These are phyloP conservation scores for Hygrocybe coccinea DNA, from an alignment of 768 basidiomycete species.

Conservation along the genomic window DNA sequence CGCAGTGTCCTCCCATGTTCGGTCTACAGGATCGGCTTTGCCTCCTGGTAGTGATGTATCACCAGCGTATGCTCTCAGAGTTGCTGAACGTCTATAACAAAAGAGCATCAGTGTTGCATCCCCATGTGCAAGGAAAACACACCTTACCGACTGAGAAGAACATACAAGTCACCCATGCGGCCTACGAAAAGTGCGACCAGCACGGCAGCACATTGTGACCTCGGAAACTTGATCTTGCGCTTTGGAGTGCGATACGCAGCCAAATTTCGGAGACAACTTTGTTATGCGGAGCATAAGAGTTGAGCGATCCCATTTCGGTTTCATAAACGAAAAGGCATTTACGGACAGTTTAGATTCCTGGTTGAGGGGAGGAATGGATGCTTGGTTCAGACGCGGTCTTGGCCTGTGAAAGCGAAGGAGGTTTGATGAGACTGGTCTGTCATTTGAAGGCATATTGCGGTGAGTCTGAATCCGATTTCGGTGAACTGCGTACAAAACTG, in stretches of 20 bases:
- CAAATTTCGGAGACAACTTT: slow-evolving; percentile 56
- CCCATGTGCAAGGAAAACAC: slow-evolving; percentile 2
- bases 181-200: slow-evolving; percentile 84
- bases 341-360: slow-evolving; percentile 47
- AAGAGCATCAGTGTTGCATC: neutral
- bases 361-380: slow-evolving; percentile 45
- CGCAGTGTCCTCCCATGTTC: slow-evolving; percentile 72
- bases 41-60: slow-evolving; percentile 90
- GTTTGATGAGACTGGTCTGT: slow-evolving; percentile 25
- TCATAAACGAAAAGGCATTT: neutral
- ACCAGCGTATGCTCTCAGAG: slow-evolving; percentile 72
- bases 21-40: slow-evolving; percentile 66
- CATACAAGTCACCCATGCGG: slow-evolving; percentile 76
- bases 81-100: slow-evolving; percentile 58
- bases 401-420: slow-evolving; percentile 49
- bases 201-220: slow-evolving; percentile 64
- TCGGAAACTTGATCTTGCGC: slow-evolving; percentile 43
- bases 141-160: slow-evolving; percentile 73
- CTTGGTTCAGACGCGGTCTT: slow-evolving; percentile 35
- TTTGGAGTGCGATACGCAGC: slow-evolving; percentile 43
- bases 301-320: neutral
- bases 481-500: too few species aligned
- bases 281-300: too few species aligned
- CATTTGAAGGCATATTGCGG: slow-evolving; percentile 9
- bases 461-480: too few species aligned